phyloP scores from a whole-genome alignment of 768 basidiomycete genomes.

The Xerocomellus intermedius region DNA sequence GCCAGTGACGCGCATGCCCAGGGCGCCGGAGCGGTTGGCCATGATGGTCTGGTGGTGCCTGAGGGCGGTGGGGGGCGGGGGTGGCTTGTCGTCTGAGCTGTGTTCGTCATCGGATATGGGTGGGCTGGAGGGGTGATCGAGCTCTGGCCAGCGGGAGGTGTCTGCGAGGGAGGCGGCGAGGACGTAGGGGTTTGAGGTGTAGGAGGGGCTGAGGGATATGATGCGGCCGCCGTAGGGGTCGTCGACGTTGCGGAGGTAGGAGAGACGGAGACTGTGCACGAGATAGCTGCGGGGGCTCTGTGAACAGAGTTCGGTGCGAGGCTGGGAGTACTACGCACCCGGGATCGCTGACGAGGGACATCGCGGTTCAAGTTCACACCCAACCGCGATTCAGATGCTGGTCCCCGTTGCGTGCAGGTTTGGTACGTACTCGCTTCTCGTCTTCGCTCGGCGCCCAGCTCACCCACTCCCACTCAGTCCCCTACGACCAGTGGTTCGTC shows the following conservation, averaged over 20 bases:
- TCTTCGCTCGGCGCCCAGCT: background rate
- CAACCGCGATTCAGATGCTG: constrained; percentile 12
- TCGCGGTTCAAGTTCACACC: constrained; percentile 17
- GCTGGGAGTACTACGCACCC: constrained; percentile 41
- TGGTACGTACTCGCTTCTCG: constrained; percentile 38
- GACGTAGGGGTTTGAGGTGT: constrained; percentile 82
- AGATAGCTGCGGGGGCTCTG: constrained; percentile 51
- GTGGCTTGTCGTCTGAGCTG: constrained; percentile 30
- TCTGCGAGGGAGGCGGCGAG: constrained; percentile 79
- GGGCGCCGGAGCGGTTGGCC: constrained; percentile 63
- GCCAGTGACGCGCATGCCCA: constrained; percentile 76
- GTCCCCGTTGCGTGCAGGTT: constrained; percentile 56
- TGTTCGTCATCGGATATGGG: constrained; percentile 70
- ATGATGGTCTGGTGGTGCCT: constrained; percentile 91
- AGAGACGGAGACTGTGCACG: constrained; percentile 81
- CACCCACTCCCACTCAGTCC: constrained; percentile 39
- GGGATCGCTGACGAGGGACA: constrained; percentile 67
- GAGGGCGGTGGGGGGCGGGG: constrained; percentile 43
- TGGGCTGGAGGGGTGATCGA: constrained; percentile 67
- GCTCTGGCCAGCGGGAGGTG: constrained; percentile 79
- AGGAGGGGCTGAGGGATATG: constrained; percentile 75
- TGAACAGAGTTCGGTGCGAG: background rate
- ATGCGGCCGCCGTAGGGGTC: constrained; percentile 83
- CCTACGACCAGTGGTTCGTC: constrained; percentile 76
- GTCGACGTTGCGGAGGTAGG: constrained; percentile 85